Conservation (phyloP, 2,329 filamentous ascomycete genomes). For the Pestalotiopsis sp. region DNA sequence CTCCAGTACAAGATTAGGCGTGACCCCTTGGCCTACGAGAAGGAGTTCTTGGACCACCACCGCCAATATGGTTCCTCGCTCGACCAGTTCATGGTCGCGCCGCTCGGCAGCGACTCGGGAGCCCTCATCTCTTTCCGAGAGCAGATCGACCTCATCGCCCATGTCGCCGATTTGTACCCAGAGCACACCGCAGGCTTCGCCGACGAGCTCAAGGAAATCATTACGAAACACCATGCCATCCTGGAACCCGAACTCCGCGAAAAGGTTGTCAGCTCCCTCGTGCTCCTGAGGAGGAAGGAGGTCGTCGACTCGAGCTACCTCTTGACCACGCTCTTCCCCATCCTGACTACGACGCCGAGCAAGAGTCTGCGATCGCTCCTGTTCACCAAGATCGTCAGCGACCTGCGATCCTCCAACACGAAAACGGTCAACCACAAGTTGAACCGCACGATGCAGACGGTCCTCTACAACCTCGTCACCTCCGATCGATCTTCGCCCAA, state of each 20-base stretch:
- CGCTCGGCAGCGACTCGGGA: slow-evolving; percentile 74
- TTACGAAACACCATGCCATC: slow-evolving; percentile 79
- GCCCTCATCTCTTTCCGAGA: slow-evolving; percentile 86
- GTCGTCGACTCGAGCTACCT: slow-evolving; percentile 83
- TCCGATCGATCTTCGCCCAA: slow-evolving; percentile 84
- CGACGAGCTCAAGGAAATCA: slow-evolving; percentile 77
- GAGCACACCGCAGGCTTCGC: slow-evolving; percentile 77
- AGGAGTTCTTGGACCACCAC: slow-evolving; percentile 87
- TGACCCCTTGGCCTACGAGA: slow-evolving; percentile 86
- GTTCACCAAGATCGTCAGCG: slow-evolving; percentile 84
- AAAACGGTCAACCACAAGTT: slow-evolving; percentile 90
- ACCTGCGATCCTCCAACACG: slow-evolving; percentile 84
- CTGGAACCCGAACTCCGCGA: slow-evolving; percentile 86
- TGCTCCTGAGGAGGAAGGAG: slow-evolving; percentile 87
- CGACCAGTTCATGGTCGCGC: slow-evolving; percentile 87
- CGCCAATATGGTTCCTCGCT: slow-evolving; percentile 89
- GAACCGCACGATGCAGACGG: slow-evolving; percentile 90
- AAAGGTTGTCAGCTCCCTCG: slow-evolving; percentile 90
- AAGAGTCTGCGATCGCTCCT: slow-evolving; percentile 84
- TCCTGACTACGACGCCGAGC: slow-evolving; percentile 88
- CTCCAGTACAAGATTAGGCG: slow-evolving; percentile 89
- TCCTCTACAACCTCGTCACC: slow-evolving; percentile 88
- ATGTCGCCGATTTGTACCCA: slow-evolving; percentile 92
- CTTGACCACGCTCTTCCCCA: slow-evolving; percentile 90
- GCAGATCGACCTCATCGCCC: slow-evolving; percentile 89